Evolutionary conservation across 2,329 filamentous ascomycete genomes (phyloP).

Genomic region (Diaporthe vaccinii): DNA sequence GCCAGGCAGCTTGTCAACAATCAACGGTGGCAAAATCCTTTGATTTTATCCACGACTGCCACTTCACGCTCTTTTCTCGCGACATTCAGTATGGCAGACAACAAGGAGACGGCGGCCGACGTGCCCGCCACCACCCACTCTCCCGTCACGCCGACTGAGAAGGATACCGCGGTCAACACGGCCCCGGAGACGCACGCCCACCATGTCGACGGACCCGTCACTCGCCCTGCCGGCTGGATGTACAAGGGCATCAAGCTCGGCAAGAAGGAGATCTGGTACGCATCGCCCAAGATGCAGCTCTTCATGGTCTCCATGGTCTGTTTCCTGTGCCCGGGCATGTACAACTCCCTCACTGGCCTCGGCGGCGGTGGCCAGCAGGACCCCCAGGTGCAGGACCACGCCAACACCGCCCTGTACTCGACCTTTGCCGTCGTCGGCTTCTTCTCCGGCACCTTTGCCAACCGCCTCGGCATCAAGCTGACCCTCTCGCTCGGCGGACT

Average conservation of each 20-base stretch:
- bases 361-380: conserved; percentile 72
- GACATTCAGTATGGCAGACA: conserved; percentile 33
- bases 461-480: conserved; percentile 77
- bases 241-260: conserved; percentile 73
- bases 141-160: not conserved
- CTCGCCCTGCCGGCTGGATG: conserved; percentile 71
- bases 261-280: conserved; percentile 72
- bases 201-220: conserved; percentile 23
- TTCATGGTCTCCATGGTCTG: conserved; percentile 79
- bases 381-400: conserved; percentile 68
- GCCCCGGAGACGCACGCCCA: conserved; percentile 2
- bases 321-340: conserved; percentile 78
- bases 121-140: not conserved
- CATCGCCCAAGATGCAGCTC: conserved; percentile 80
- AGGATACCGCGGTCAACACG: not conserved
- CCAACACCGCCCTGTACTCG: conserved; percentile 63
- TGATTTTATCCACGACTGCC: not conserved
- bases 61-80: not conserved
- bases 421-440: conserved; percentile 73
- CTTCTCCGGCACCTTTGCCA: conserved; percentile 83
- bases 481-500: conserved; percentile 80
- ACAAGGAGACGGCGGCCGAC: conserved; percentile 32
- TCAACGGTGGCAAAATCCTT: not conserved
- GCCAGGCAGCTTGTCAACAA: conserved; percentile 28
- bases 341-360: conserved; percentile 73